Percentiles rank a stretch among this genome's conserved stretches.
Evolutionary conservation across 1,284 basidiomycete genomes (phyloP).

Genomic region (Cerrena zonata): DNA sequence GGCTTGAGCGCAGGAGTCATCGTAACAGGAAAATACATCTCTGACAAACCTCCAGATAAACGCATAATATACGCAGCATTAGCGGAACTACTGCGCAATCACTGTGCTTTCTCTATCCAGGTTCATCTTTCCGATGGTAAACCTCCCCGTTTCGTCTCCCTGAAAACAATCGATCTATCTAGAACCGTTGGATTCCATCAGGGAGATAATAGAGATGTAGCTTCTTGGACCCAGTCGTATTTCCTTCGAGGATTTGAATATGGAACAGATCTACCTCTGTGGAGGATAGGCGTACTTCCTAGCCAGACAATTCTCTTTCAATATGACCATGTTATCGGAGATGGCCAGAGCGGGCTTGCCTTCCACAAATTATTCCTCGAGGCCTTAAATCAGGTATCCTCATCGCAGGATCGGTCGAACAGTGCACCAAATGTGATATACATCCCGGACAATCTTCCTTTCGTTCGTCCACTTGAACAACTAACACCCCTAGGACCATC

Average conservation of each 20-base stretch:
- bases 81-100: slow-evolving; percentile 18
- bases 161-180: slow-evolving; percentile 28
- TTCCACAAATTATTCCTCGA: slow-evolving; percentile 32
- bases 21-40: background rate
- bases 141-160: slow-evolving; percentile 22
- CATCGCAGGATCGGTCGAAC: background rate
- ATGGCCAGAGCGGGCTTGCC: slow-evolving; percentile 36
- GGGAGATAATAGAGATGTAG: slow-evolving; percentile 15
- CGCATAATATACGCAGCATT: slow-evolving; percentile 1
- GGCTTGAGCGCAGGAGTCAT: background rate
- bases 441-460: slow-evolving; percentile 16
- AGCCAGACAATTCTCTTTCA: slow-evolving; percentile 33
- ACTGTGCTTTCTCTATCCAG: slow-evolving; percentile 26
- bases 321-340: slow-evolving; percentile 36
- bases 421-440: slow-evolving; percentile 11
- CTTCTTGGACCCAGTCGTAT: slow-evolving; percentile 22
- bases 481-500: slow-evolving; percentile 28
- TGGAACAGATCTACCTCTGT: slow-evolving; percentile 27
- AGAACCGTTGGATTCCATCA: slow-evolving; percentile 28
- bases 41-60: background rate
- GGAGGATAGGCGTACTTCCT: slow-evolving; percentile 32
- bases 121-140: slow-evolving; percentile 10
- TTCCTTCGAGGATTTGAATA: slow-evolving; percentile 25
- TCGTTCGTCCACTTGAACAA: slow-evolving; percentile 29
- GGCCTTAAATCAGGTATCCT: slow-evolving; percentile 23